phyloP scores from a whole-genome alignment of 805 yeast species.

The Candida yuanshanica region DNA sequence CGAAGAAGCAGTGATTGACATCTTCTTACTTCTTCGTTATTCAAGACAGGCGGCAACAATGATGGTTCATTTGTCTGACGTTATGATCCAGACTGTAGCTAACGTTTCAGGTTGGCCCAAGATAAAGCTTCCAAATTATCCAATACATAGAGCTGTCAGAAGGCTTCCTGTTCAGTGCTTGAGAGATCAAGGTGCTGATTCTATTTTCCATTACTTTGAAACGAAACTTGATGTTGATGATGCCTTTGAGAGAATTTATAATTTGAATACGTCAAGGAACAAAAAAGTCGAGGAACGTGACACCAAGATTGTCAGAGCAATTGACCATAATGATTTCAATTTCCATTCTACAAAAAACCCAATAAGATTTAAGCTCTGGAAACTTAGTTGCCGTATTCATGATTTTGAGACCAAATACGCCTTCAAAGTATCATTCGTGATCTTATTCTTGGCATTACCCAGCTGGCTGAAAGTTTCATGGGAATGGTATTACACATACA shows the following conservation, averaged over 20 bases:
- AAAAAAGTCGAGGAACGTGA: conserved; percentile 7
- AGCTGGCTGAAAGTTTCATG: conserved; percentile 35
- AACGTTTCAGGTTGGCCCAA: conserved; percentile 6
- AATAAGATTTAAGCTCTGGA: conserved; percentile 36
- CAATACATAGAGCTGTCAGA: conserved; percentile 33
- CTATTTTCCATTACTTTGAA: conserved; percentile 37
- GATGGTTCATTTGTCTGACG: conserved; percentile 23
- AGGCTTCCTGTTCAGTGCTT: conserved; percentile 37
- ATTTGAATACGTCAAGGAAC: conserved; percentile 37
- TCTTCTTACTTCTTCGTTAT: conserved; percentile 36
- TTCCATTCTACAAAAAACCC: conserved; percentile 32
- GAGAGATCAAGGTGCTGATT: conserved; percentile 42
- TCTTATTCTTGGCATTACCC: conserved; percentile 37
- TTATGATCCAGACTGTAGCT: conserved; percentile 11
- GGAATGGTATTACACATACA: conserved; percentile 37
- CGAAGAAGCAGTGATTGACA: conserved; percentile 31
- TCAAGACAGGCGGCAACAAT: conserved; percentile 35
- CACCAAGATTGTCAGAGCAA: conserved; percentile 27
- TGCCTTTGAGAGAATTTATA: conserved; percentile 38
- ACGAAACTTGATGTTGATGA: conserved; percentile 40
- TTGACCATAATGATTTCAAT: conserved; percentile 37
- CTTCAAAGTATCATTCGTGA: conserved; percentile 31
- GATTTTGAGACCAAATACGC: conserved; percentile 40
- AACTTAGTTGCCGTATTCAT: conserved; percentile 25
- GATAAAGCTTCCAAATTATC: conserved; percentile 30